Evolutionary conservation across 2,329 filamentous ascomycete species (phyloP).

Genomic region (Hymenoscyphus fraxineus): DNA sequence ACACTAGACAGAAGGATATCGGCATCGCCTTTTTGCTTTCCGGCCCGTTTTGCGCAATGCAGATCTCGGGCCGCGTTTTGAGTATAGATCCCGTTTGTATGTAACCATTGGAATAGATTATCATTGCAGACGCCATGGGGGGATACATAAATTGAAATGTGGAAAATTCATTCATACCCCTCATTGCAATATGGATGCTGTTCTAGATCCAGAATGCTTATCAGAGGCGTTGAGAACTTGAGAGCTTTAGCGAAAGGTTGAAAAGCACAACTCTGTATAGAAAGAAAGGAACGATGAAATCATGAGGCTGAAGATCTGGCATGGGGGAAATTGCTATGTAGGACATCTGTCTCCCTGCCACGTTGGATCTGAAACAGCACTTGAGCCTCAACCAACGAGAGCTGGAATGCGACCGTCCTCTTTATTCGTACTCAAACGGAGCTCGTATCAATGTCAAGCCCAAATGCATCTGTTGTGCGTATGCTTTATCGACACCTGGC

Average conservation of each 20-base stretch:
- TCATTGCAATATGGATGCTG: neutral
- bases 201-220: neutral
- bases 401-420: neutral
- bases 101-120: neutral
- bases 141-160: neutral
- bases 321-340: neutral
- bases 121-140: neutral
- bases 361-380: neutral
- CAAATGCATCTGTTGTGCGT: neutral
- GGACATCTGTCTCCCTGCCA: neutral
- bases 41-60: neutral
- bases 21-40: neutral
- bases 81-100: neutral
- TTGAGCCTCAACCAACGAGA: neutral
- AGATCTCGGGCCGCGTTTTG: neutral
- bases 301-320: neutral
- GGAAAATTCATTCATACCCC: neutral
- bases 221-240: neutral
- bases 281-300: neutral
- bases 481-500: neutral
- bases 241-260: neutral
- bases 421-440: neutral
- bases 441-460: neutral
- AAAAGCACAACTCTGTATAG: neutral
- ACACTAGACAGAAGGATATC: neutral